Percentiles rank a stretch among this genome's conserved stretches.
Evolutionary conservation across 768 basidiomycete species (phyloP).

Genomic region (Lentinula aciculospora): DNA sequence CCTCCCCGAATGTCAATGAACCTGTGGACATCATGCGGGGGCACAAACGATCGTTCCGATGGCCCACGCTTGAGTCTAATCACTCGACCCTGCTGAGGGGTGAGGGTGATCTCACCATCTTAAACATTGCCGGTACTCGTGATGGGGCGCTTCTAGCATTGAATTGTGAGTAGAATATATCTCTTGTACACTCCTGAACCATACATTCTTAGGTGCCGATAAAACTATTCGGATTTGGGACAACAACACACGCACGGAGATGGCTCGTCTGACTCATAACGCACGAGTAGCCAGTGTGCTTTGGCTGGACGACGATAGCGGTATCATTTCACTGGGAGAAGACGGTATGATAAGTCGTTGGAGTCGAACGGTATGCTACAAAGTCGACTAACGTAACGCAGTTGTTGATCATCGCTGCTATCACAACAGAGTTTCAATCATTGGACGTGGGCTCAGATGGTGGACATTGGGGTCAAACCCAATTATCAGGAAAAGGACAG

Average conservation of each 20-base stretch:
- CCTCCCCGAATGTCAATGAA: slow-evolving; percentile 6
- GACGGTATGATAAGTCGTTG: slow-evolving; percentile 58
- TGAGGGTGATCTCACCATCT: slow-evolving; percentile 41
- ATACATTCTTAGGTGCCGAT: slow-evolving; percentile 39
- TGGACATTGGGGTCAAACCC: slow-evolving; percentile 40
- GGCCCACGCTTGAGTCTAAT: slow-evolving; percentile 42
- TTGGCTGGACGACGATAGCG: slow-evolving; percentile 58
- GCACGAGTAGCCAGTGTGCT: slow-evolving; percentile 40
- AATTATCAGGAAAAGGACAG: slow-evolving; percentile 25
- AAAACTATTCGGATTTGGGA: slow-evolving; percentile 61
- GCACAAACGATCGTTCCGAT: slow-evolving; percentile 30
- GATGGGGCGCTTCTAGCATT: slow-evolving; percentile 54
- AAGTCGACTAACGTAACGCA: not conserved
- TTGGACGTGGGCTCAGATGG: slow-evolving; percentile 54
- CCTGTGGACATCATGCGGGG: slow-evolving; percentile 20
- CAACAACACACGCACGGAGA: slow-evolving; percentile 39
- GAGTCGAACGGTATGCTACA: slow-evolving; percentile 43
- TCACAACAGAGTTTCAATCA: slow-evolving; percentile 34
- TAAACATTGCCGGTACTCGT: slow-evolving; percentile 42
- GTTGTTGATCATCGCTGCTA: not conserved
- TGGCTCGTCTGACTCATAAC: slow-evolving; percentile 51
- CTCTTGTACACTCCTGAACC: not conserved
- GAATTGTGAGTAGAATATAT: slow-evolving; percentile 37
- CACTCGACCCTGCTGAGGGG: slow-evolving; percentile 35
- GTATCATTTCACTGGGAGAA: slow-evolving; percentile 48